Base-by-base conservation (phyloP, 2,329 filamentous ascomycete species). In the Emericellopsis cladophorae region DNA sequence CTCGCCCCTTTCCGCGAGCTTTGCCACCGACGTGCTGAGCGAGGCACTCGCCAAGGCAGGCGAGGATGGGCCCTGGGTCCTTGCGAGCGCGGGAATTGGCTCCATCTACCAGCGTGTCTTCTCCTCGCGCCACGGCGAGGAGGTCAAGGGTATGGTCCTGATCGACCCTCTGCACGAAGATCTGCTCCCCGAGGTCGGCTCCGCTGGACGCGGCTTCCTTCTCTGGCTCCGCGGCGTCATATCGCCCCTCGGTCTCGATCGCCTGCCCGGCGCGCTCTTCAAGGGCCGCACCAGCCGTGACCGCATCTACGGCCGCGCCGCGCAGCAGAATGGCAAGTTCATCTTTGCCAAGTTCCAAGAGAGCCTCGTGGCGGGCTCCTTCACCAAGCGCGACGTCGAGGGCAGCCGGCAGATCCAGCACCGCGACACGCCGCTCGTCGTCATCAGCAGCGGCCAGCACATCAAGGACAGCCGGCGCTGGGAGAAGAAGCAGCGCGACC, bases 331-430 rank as follows among this genome's bases (percentile, higher is more conserved):
- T 21, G 85, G 84, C 45, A 93, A 89, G 57, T 81, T 76, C 57
- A 81, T 95, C 59, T 95, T 93, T 58, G 84, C 88, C 5, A 85
- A 89, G 61, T 69, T 98, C 42, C 92, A 98, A 61, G 92, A 98
- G 65, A 90, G 82, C 48, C 70, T 96, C 1, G 87, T 95, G 26
- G 89, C 89, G 1, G 75, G 80, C 48, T 86, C 84, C 1, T 76
- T 96, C 49, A 87, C 87, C 12, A 82, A 80, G 58, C 84, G 84
- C 29, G 92, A 98, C 53, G 79, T 94, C 15, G 67, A 72, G 36
- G 84, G 80, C 44, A 87, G 87, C 43, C 71, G 83, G 18, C 79
- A 81, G 37, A 92, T 96, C 40, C 86, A 95, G 61, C 72, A 74
- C 43, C 69, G 70, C n/a, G 68, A 84, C 43, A 84, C 83, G 12